phyloP scores from a whole-genome alignment of 495 filamentous ascomycete genomes.

The Daldinia concentrica region DNA sequence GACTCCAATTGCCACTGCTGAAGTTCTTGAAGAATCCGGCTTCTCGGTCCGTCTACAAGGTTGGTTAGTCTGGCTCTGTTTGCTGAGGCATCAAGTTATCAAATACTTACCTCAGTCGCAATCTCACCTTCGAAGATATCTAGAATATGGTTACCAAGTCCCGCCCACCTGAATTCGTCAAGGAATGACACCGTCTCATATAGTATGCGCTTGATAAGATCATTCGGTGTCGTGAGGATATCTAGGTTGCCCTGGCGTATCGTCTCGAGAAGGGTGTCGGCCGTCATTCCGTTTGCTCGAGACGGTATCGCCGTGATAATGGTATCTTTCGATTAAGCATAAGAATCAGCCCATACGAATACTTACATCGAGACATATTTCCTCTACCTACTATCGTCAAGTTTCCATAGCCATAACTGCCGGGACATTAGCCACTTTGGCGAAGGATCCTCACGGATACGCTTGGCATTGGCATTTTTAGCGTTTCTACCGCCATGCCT shows the following conservation, averaged over 20 bases:
- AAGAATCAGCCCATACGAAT: background rate
- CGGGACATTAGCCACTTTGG: background rate
- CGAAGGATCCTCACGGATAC: slow-evolving; percentile 1
- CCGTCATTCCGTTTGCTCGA: slow-evolving; percentile 5
- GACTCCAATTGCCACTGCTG: background rate
- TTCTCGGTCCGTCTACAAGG: background rate
- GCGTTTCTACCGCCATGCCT: background rate
- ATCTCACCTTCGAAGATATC: background rate
- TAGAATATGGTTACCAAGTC: background rate
- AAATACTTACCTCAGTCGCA: background rate
- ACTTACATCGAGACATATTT: background rate
- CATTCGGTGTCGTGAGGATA: background rate
- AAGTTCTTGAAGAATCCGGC: background rate
- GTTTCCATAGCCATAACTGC: background rate
- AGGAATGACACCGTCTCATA: background rate
- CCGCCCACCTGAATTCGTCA: background rate
- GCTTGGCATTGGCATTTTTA: slow-evolving; percentile 1
- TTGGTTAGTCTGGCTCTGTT: background rate
- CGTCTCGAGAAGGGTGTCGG: background rate
- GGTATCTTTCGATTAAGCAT: background rate
- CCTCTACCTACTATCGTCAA: background rate
- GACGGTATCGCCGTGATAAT: background rate
- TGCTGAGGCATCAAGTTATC: background rate
- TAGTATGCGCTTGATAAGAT: background rate
- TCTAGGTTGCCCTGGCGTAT: background rate